Evolutionary conservation across 2,329 filamentous ascomycete species (phyloP).

Genomic region (Thermomyces lanuginosus): DNA sequence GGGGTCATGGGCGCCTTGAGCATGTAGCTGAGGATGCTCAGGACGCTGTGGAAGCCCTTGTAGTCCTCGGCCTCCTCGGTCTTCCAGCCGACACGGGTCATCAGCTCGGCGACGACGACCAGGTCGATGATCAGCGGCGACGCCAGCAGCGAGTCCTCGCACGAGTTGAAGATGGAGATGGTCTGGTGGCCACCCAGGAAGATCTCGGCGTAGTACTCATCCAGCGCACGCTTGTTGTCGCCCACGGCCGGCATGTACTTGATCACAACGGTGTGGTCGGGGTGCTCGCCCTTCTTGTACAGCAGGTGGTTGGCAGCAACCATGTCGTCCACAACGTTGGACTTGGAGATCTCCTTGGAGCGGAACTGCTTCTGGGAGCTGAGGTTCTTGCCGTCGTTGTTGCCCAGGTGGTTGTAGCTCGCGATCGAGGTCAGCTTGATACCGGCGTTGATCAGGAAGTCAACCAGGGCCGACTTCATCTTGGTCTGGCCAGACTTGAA

Average conservation of each 20-base stretch:
- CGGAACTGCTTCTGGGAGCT: slow-evolving; percentile 97
- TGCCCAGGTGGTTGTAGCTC: slow-evolving; percentile 97
- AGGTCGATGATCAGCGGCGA: slow-evolving; percentile 96
- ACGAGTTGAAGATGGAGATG: slow-evolving; percentile 96
- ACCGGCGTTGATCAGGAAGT: slow-evolving; percentile 95
- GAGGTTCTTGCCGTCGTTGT: slow-evolving; percentile 98
- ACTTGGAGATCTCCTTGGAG: slow-evolving; percentile 99
- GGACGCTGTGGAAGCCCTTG: slow-evolving; percentile 90
- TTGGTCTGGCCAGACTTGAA: slow-evolving; percentile 99
- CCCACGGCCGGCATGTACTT: slow-evolving; percentile 99
- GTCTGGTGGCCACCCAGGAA: slow-evolving; percentile 98
- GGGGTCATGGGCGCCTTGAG: slow-evolving; percentile 87
- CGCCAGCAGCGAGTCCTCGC: slow-evolving; percentile 91
- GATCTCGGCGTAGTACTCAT: slow-evolving; percentile 99
- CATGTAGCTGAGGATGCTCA: slow-evolving; percentile 98
- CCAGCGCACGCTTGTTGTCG: slow-evolving; percentile 95
- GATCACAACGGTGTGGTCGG: slow-evolving; percentile 97
- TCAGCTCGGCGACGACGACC: slow-evolving; percentile 84
- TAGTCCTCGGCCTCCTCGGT: slow-evolving; percentile 49
- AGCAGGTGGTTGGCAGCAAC: slow-evolving; percentile 85
- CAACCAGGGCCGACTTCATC: slow-evolving; percentile 98
- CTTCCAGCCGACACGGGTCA: slow-evolving; percentile 96
- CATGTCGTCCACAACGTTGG: slow-evolving; percentile 99
- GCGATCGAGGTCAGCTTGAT: slow-evolving; percentile 98
- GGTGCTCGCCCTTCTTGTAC: slow-evolving; percentile 84